Evolutionary conservation across 2,329 filamentous ascomycete species (phyloP), one percentile per base, ranked within the genome.

Genomic region (Aspergillus neoniger): DNA sequence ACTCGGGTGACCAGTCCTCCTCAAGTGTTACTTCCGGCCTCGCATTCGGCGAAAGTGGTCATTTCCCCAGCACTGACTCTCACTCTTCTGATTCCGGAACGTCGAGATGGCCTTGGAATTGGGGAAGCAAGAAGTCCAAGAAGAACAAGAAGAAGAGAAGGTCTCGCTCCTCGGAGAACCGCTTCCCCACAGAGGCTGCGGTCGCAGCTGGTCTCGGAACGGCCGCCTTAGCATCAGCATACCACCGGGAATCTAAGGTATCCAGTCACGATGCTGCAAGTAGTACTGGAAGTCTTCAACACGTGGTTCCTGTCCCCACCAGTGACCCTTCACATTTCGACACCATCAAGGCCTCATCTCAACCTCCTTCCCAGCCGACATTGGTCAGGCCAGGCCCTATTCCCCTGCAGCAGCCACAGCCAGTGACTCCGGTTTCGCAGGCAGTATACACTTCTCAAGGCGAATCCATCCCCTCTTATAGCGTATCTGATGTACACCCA

Each of bases 351-450:
- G 60, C 70, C 44, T 69, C 71, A 30, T 66, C 73, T 4, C 67
- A 66, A 4, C 67, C 69, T 17, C 63, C 58, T 28, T 55, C 50
- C 5, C 67, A 75, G 55, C 70, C 74, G 25, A 66, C 72, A 19
- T 58, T 74, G 8, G 68, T 77, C 43, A 82, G 85, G 44, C 85
- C 88, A 5, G 85, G 80, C 5, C 81, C 86, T 0, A 83, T 92
- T 32, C 87, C 88, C 10, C 81, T 97, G n/a, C 90, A 95, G 72
- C 91, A 96, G 68, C 93, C 93, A 2, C 89, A 92, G 67, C 93
- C 93, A 2, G 84, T 91, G 60, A 82, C 85, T 2, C 91, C 91
- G 0, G 86, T 96, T 2, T 88, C 88, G 39, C 84, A 85, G 63
- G 85, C 85, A 17, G 83, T 93, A 1, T 91, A 91, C 67, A 83